phyloP scores from a whole-genome alignment of 1,284 basidiomycete genomes.

The Moesziomyces antarcticus region DNA sequence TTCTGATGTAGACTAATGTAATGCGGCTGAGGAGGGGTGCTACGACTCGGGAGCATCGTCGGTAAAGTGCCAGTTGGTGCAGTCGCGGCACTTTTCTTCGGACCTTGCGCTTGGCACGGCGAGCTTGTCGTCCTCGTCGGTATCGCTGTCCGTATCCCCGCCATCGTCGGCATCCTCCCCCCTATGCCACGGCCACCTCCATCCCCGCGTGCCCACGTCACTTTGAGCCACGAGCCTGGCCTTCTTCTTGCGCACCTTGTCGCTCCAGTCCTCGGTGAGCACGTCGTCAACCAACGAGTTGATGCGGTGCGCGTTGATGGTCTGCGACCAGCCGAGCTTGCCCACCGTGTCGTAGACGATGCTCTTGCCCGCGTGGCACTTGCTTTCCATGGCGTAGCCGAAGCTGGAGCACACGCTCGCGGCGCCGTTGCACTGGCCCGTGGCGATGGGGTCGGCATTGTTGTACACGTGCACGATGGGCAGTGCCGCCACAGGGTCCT shows the following conservation, averaged over 20 bases:
- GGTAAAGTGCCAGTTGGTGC: slow-evolving; percentile 53
- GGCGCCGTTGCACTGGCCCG: slow-evolving; percentile 63
- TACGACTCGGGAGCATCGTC: slow-evolving; percentile 26
- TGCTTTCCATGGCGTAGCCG: slow-evolving; percentile 64
- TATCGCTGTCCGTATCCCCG: slow-evolving; percentile 36
- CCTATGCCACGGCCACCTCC: slow-evolving; percentile 54
- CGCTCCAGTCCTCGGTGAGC: slow-evolving; percentile 80
- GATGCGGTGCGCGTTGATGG: slow-evolving; percentile 82
- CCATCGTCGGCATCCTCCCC: slow-evolving; percentile 32
- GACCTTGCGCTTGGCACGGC: slow-evolving; percentile 44
- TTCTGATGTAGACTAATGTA: not conserved
- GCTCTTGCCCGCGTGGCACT: slow-evolving; percentile 84
- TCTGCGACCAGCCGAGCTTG: slow-evolving; percentile 82
- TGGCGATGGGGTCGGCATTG: slow-evolving; percentile 78
- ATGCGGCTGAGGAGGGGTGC: not conserved
- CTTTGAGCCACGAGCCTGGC: slow-evolving; percentile 6
- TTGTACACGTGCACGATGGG: slow-evolving; percentile 79
- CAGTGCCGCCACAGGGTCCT: slow-evolving; percentile 50
- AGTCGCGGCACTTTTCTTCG: slow-evolving; percentile 50
- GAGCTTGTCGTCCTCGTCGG: slow-evolving; percentile 42
- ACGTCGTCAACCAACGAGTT: slow-evolving; percentile 79
- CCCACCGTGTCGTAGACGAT: slow-evolving; percentile 89
- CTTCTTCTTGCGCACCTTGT: slow-evolving; percentile 64
- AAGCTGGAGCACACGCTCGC: slow-evolving; percentile 62
- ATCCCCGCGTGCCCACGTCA: slow-evolving; percentile 14